Conservation (phyloP, 2,329 filamentous ascomycete genomes). For the Zelopaecilomyces penicillatus region DNA sequence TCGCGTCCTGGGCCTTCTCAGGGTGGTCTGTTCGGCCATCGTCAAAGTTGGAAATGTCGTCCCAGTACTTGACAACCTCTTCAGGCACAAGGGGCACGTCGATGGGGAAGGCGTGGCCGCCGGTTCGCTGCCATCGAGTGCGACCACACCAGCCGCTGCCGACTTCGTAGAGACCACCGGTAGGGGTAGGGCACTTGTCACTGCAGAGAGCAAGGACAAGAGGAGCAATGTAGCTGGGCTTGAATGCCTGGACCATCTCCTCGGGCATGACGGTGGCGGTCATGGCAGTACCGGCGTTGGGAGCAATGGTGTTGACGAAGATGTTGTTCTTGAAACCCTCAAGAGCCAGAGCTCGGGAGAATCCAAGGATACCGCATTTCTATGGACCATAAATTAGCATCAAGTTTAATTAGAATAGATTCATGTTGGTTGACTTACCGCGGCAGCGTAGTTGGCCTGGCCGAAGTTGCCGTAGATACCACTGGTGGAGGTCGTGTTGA, state of each 20-base stretch:
- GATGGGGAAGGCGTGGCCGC: conserved; percentile 84
- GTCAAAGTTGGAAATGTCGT: conserved; percentile 77
- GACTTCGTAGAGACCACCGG: conserved; percentile 86
- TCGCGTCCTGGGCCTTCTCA: conserved; percentile 63
- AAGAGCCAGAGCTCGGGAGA: conserved; percentile 84
- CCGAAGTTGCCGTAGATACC: conserved; percentile 99
- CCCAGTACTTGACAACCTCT: conserved; percentile 67
- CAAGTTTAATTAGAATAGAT: background rate
- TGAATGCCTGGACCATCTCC: conserved; percentile 97
- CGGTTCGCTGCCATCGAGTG: conserved; percentile 90
- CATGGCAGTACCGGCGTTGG: conserved; percentile 94
- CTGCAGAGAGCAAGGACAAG: conserved; percentile 76
- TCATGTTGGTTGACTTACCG: conserved; percentile 44
- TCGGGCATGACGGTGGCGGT: conserved; percentile 90
- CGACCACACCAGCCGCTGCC: conserved; percentile 88
- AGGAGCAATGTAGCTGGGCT: conserved; percentile 96
- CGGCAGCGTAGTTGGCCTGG: conserved; percentile 93
- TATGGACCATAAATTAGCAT: conserved; percentile 24
- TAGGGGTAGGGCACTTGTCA: conserved; percentile 79
- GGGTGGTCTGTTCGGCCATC: conserved; percentile 83
- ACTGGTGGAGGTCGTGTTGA: conserved; percentile 95
- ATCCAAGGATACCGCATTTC: conserved; percentile 89
- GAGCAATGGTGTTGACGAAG: conserved; percentile 94
- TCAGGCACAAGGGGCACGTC: conserved; percentile 79
- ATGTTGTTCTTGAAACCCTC: conserved; percentile 98